Percentiles rank a stretch among this genome's conserved stretches.
These are phyloP conservation scores for Gracilaria gracilis DNA, from an alignment of 23 red algal species.

Conservation along the genomic window DNA sequence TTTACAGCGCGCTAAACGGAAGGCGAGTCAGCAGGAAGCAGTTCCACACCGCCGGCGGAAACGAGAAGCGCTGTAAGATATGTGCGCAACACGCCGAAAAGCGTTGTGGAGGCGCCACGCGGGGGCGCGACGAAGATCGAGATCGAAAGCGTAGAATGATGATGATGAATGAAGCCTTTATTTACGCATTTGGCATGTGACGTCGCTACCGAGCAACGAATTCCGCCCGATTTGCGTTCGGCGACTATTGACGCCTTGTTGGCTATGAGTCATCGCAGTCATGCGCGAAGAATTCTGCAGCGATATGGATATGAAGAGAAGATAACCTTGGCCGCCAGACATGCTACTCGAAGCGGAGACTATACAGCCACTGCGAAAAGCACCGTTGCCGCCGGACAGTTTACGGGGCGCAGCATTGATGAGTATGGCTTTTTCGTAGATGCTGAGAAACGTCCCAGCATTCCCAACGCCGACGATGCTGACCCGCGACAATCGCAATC, in stretches of 20 bases:
- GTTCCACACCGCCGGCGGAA: no score
- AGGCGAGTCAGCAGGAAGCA: no score
- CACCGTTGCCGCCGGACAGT: conserved; percentile 65
- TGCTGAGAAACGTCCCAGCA: conserved; percentile 16
- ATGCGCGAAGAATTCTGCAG: conserved; percentile 58
- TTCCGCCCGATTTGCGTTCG: conserved; percentile 43
- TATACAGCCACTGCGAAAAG: conserved; percentile 56
- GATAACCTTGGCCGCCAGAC: conserved; percentile 48
- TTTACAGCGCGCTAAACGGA: no score
- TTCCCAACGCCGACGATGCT: neutral
- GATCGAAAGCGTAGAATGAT: no score
- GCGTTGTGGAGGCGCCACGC: neutral
- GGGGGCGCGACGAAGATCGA: no score
- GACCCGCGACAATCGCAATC: neutral
- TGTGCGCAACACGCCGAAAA: no score
- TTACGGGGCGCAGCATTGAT: conserved; percentile 62
- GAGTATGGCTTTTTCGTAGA: conserved; percentile 71
- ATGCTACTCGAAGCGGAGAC: conserved; percentile 55
- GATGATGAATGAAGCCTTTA: no score
- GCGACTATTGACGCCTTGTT: conserved; percentile 68
- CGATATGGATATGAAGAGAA: conserved; percentile 54
- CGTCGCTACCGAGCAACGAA: conserved; percentile 23
- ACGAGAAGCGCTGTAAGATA: no score
- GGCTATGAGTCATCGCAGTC: conserved; percentile 56
- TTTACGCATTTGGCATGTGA: no score